Evolutionary conservation across 192 early-diverging fungal species (phyloP).

Genomic region (Funneliformis geosporum): DNA sequence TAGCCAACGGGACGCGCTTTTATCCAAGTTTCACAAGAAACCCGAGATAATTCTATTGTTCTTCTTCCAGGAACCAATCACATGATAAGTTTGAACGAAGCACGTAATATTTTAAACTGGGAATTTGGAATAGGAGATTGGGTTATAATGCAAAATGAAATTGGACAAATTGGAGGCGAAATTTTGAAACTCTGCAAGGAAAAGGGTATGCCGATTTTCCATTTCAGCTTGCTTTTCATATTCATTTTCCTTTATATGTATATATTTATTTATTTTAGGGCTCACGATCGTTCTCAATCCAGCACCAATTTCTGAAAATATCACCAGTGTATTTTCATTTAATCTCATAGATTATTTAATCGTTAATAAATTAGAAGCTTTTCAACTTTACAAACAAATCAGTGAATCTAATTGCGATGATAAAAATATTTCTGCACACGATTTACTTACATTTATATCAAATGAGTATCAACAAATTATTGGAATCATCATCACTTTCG

Average conservation of each 20-base stretch:
- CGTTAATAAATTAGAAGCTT: slow-evolving; percentile 79
- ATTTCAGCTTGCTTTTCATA: background rate
- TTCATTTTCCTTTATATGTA: background rate
- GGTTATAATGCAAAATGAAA: slow-evolving; percentile 90
- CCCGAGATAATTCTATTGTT: slow-evolving; percentile 87
- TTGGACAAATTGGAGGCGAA: slow-evolving; percentile 59
- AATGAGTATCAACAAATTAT: slow-evolving; percentile 47
- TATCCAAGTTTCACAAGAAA: slow-evolving; percentile 72
- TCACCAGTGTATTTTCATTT: too few relatives aligned
- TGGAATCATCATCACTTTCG: slow-evolving; percentile 70
- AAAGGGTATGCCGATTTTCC: slow-evolving; percentile 42
- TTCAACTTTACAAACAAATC: slow-evolving; percentile 43
- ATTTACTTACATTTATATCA: slow-evolving; percentile 40
- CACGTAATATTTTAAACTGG: slow-evolving; percentile 45
- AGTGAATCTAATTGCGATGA: background rate
- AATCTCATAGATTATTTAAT: slow-evolving; percentile 72
- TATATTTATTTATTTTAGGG: slow-evolving; percentile 38
- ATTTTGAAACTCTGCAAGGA: slow-evolving; percentile 59
- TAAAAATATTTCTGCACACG: background rate
- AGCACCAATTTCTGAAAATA: slow-evolving; percentile 64
- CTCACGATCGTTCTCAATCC: slow-evolving; percentile 84
- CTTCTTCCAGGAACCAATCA: slow-evolving; percentile 81
- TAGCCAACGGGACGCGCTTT: slow-evolving; percentile 80
- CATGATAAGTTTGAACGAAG: slow-evolving; percentile 52
- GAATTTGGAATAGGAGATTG: slow-evolving; percentile 66